Conservation (phyloP, 352 stramenopile genomes). For the Phytophthora fragariaefolia region DNA sequence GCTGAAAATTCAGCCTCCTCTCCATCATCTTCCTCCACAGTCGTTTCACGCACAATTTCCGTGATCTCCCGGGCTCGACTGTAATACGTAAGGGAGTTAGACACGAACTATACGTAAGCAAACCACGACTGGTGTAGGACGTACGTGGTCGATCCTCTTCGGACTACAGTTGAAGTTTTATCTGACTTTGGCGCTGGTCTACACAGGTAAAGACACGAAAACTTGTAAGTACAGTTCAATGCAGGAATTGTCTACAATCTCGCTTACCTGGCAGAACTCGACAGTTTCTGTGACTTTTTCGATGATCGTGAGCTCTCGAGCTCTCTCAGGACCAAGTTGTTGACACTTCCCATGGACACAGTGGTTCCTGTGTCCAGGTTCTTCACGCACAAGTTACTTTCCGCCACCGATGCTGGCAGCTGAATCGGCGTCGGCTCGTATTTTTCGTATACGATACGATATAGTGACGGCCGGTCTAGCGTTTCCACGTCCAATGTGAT, state of each 20-base stretch:
- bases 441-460: slow-evolving; percentile 90
- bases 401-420: slow-evolving; percentile 54
- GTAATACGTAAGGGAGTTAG: not conserved
- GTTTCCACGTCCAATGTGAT: slow-evolving; percentile 88
- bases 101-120: not conserved
- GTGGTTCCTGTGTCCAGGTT: slow-evolving; percentile 85
- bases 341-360: slow-evolving; percentile 77
- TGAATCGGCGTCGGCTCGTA: slow-evolving; percentile 79
- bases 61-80: slow-evolving; percentile 53
- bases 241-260: not conserved
- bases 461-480: slow-evolving; percentile 77
- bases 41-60: slow-evolving; percentile 46
- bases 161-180: slow-evolving; percentile 46
- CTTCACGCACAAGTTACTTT: slow-evolving; percentile 79
- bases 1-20: slow-evolving; percentile 55
- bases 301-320: slow-evolving; percentile 60
- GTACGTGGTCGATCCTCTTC: slow-evolving; percentile 76
- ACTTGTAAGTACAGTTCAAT: too few relatives aligned
- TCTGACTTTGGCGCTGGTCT: slow-evolving; percentile 64
- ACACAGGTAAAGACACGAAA: slow-evolving; percentile 6
- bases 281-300: slow-evolving; percentile 64
- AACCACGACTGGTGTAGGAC: slow-evolving; percentile 9
- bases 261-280: slow-evolving; percentile 61
- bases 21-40: slow-evolving; percentile 50
- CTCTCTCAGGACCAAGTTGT: slow-evolving; percentile 79